These are phyloP conservation scores for Yarrowia galli DNA, from an alignment of 1,139 yeast species.

Conservation along the genomic window DNA sequence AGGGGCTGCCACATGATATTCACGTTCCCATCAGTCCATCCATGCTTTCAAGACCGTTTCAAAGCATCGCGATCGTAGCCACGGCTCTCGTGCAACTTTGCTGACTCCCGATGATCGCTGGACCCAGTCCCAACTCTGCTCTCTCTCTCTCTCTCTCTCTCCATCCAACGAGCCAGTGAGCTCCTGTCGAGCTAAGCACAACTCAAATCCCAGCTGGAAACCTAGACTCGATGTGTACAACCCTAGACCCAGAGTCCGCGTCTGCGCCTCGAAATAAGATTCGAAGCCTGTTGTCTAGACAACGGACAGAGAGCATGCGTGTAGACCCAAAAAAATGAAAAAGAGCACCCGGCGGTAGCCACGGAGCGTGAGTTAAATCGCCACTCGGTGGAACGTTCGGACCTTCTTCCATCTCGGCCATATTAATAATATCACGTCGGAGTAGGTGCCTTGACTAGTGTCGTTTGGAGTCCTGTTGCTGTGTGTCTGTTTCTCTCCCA, in stretches of 20 bases:
- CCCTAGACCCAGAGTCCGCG: constrained; percentile 20
- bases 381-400: constrained; percentile 25
- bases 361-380: constrained; percentile 25
- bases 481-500: not conserved
- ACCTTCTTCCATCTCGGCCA: not conserved
- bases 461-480: not conserved
- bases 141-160: constrained; percentile 3
- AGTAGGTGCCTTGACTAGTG: not conserved
- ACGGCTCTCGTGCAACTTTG: constrained; percentile 31
- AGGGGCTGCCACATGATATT: too few species aligned
- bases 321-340: not conserved
- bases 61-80: not conserved
- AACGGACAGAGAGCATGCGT: constrained; percentile 16
- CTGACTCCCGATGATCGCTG: constrained; percentile 11
- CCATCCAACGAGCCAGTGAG: constrained; percentile 16
- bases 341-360: not conserved
- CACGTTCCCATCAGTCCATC: not conserved
- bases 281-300: constrained; percentile 22
- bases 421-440: not conserved
- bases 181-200: constrained; percentile 29
- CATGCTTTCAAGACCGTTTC: not conserved
- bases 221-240: constrained; percentile 18
- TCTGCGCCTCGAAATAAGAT: constrained; percentile 5
- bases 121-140: not conserved
- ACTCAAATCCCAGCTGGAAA: constrained; percentile 10